Percentiles rank a stretch among this genome's conserved stretches.
Conservation (phyloP, 2,329 filamentous ascomycete species). For the Rhynchosporium agropyri region DNA sequence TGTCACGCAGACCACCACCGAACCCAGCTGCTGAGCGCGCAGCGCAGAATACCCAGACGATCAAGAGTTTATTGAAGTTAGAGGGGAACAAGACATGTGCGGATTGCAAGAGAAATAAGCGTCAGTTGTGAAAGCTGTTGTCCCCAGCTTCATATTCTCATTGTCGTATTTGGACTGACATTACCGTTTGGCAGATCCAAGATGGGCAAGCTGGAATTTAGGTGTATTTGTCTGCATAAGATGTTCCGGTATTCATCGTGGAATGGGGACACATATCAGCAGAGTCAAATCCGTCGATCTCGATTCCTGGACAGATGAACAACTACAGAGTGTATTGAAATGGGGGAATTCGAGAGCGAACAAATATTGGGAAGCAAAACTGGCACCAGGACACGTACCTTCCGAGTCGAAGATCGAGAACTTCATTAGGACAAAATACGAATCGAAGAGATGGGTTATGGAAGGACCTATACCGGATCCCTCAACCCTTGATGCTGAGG, state of each 20-base stretch:
- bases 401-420: constrained; percentile 99
- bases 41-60: constrained; percentile 89
- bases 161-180: constrained; percentile 18
- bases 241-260: constrained; percentile 96
- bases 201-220: constrained; percentile 99
- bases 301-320: constrained; percentile 98
- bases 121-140: constrained; percentile 53
- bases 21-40: constrained; percentile 84
- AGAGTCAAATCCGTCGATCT: constrained; percentile 97
- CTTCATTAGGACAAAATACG: constrained; percentile 98
- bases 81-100: constrained; percentile 96
- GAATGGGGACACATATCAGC: constrained; percentile 98
- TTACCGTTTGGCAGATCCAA: constrained; percentile 66
- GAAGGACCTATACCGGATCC: constrained; percentile 94
- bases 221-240: constrained; percentile 97
- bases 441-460: constrained; percentile 99
- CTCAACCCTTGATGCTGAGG: constrained; percentile 78
- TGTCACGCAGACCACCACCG: constrained; percentile 77
- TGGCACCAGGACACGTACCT: constrained; percentile 86
- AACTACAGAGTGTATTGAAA: constrained; percentile 87
- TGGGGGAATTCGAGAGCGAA: constrained; percentile 98
- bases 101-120: constrained; percentile 99
- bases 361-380: constrained; percentile 98
- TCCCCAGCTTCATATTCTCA: not conserved
- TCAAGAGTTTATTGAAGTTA: constrained; percentile 93